These are phyloP conservation scores for Neocucurbitaria cava DNA, from an alignment of 2,329 filamentous ascomycete genomes.

Conservation along the genomic window DNA sequence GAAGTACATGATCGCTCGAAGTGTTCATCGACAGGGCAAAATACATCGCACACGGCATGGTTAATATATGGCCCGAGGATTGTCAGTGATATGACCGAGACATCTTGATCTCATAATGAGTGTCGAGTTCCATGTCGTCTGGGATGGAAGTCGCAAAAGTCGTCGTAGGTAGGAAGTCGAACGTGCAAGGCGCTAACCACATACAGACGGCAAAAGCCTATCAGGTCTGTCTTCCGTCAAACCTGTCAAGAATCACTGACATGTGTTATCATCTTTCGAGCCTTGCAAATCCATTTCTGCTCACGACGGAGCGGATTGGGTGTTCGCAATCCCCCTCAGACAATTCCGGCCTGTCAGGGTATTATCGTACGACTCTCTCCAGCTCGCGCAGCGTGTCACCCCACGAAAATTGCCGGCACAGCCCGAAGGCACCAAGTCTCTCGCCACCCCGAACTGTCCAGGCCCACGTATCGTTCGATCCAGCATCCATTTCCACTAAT, in stretches of 20 bases:
- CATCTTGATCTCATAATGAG: too few species aligned
- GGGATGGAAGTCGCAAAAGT: background rate
- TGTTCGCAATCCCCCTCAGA: background rate
- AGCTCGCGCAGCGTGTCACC: conserved; percentile 5
- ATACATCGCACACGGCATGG: too few species aligned
- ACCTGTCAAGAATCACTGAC: background rate
- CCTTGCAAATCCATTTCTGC: background rate
- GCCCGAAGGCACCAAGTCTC: conserved; percentile 11
- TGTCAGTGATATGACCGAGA: too few species aligned
- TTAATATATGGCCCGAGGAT: too few species aligned
- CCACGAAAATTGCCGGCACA: conserved; percentile 17
- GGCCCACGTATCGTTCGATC: conserved; percentile 22
- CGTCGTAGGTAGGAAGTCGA: background rate
- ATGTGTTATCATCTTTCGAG: background rate
- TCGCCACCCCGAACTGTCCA: conserved; percentile 28
- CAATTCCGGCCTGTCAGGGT: conserved; percentile 8
- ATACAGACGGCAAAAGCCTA: background rate
- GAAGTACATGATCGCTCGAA: too few species aligned
- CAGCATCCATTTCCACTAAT: background rate
- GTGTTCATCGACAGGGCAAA: too few species aligned
- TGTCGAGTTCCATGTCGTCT: too few species aligned
- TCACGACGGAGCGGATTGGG: background rate
- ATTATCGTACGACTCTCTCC: conserved; percentile 22
- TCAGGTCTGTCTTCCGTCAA: background rate
- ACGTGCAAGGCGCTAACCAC: background rate